These are phyloP conservation scores for Xylaria scruposa DNA, from an alignment of 495 filamentous ascomycete genomes.

Conservation along the genomic window DNA sequence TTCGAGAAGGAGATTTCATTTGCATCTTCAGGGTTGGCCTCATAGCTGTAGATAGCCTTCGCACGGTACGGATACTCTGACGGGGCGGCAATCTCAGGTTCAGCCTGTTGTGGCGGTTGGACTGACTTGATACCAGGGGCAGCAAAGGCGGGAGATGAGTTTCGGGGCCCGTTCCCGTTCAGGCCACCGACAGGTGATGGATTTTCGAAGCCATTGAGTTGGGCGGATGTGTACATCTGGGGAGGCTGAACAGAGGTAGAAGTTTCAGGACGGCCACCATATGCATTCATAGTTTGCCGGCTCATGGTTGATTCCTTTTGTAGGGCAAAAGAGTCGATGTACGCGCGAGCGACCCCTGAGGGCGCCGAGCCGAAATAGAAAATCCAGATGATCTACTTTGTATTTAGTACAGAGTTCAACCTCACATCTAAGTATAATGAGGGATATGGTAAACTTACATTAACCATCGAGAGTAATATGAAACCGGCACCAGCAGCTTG, in stretches of 20 bases:
- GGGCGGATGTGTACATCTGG: constrained; percentile 96
- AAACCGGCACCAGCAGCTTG: constrained; percentile 92
- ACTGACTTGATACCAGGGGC: constrained; percentile 44
- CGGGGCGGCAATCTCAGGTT: constrained; percentile 74
- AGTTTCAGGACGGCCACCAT: constrained; percentile 76
- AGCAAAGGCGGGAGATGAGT: constrained; percentile 48
- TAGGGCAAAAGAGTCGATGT: constrained; percentile 94
- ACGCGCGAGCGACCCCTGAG: constrained; percentile 83
- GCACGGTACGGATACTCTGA: constrained; percentile 97
- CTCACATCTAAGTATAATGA: constrained; percentile 28
- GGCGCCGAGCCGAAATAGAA: constrained; percentile 97
- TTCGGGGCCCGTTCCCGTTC: constrained; percentile 45
- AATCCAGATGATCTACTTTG: constrained; percentile 88
- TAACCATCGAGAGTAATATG: constrained; percentile 94
- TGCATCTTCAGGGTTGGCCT: constrained; percentile 96
- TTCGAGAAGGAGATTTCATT: constrained; percentile 98
- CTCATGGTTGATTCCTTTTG: constrained; percentile 79
- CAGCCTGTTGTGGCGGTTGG: constrained; percentile 44
- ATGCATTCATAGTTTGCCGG: constrained; percentile 72
- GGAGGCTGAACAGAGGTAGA: constrained; percentile 77
- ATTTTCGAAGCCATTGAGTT: constrained; percentile 95
- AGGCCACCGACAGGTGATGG: constrained; percentile 89
- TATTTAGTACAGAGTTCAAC: constrained; percentile 1
- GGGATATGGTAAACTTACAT: constrained; percentile 62
- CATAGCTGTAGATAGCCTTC: constrained; percentile 98